A percentile compares a stretch with the other conserved stretches of the same genome.
phyloP scores from a whole-genome alignment of 169 alveolate genomes.

The Eimeria maxima region DNA sequence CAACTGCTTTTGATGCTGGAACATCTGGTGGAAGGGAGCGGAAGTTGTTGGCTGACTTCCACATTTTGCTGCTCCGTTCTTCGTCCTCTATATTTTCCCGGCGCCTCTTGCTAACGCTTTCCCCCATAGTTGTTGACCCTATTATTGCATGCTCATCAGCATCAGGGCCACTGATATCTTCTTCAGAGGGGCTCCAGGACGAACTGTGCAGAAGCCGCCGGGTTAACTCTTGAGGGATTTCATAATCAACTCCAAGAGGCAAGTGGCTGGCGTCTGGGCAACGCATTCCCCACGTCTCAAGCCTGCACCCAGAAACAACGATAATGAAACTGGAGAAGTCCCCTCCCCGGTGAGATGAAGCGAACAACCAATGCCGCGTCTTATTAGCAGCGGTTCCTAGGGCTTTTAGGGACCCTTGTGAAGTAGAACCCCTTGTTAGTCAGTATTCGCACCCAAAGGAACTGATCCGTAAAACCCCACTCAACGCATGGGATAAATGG shows the following conservation, averaged over 20 bases:
- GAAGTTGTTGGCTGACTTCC: constrained; percentile 46
- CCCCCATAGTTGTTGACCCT: neutral
- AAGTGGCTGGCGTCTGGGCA: neutral
- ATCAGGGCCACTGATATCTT: neutral
- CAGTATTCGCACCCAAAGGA: neutral
- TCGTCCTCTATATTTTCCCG: neutral
- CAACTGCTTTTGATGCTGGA: neutral
- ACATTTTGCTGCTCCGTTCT: neutral
- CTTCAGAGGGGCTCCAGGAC: constrained; percentile 8
- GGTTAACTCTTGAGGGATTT: neutral
- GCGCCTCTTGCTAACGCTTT: constrained; percentile 7
- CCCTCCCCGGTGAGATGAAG: neutral
- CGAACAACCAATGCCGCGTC: neutral
- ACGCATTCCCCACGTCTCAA: constrained; percentile 66
- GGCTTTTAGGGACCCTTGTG: neutral
- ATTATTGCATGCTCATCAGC: neutral
- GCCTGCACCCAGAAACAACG: neutral
- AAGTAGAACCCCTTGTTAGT: neutral
- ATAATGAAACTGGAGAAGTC: neutral
- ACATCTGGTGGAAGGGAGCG: constrained; percentile 55
- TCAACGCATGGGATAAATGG: neutral
- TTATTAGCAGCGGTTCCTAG: neutral
- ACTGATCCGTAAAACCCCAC: neutral
- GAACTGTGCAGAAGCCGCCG: neutral
- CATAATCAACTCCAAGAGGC: constrained; percentile 76